Conservation (phyloP, 192 early-diverging fungal genomes). For the Haplosporangium gracile region DNA sequence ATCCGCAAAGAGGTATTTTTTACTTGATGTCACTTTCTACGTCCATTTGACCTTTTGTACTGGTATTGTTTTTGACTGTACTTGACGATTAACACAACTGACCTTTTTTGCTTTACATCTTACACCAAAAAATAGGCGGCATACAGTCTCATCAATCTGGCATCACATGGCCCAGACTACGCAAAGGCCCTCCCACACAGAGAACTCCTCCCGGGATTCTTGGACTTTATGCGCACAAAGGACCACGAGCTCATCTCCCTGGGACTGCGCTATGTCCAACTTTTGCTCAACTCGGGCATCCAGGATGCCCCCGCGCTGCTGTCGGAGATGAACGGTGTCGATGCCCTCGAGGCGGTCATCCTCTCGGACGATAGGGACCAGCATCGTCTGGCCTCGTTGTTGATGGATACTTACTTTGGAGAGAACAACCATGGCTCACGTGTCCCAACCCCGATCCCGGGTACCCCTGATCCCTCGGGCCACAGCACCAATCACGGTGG, state of each 20-base stretch:
- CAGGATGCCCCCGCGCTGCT: slow-evolving; percentile 50
- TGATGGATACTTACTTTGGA: slow-evolving; percentile 73
- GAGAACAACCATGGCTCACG: slow-evolving; percentile 61
- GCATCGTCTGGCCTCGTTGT: slow-evolving; percentile 57
- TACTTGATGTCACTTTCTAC: background rate
- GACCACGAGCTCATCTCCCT: slow-evolving; percentile 73
- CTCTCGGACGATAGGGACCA: slow-evolving; percentile 64
- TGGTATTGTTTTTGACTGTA: background rate
- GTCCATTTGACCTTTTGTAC: background rate
- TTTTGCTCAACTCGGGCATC: slow-evolving; percentile 64
- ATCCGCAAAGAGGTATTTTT: slow-evolving; percentile 71
- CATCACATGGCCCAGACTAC: slow-evolving; percentile 63
- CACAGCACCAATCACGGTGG: background rate
- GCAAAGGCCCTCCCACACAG: slow-evolving; percentile 59
- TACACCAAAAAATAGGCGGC: slow-evolving; percentile 58
- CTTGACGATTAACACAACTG: background rate
- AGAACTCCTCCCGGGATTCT: slow-evolving; percentile 60
- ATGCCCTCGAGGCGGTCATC: slow-evolving; percentile 71
- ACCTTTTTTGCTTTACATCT: background rate
- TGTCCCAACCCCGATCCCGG: slow-evolving; percentile 48
- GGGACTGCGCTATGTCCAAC: slow-evolving; percentile 70
- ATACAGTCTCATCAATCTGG: slow-evolving; percentile 73
- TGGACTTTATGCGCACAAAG: slow-evolving; percentile 74
- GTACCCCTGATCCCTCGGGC: slow-evolving; percentile 29
- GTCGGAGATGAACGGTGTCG: slow-evolving; percentile 61